Base-by-base conservation (phyloP, 768 basidiomycete genomes). In the Pisolithus sp. region DNA sequence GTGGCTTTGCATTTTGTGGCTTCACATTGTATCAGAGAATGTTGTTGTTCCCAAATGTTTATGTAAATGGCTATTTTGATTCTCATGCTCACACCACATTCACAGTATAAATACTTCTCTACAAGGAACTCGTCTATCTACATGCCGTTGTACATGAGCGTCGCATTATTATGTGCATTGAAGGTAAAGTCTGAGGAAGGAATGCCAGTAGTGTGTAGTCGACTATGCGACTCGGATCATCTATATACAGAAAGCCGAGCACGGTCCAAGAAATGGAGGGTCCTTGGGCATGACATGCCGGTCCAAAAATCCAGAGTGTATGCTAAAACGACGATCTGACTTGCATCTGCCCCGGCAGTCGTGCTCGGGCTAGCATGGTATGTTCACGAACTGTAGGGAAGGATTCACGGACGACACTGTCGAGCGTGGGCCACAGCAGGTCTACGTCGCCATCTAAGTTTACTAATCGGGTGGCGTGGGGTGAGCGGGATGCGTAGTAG, bases 401-500 rank as follows among this genome's bases (percentile, higher is more conserved):
- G 2, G 76, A 66, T 24, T 69, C 63, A 44, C 71, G 73, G 7
- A 92, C 68, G 31, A 82, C 68, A 43, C 63, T 65, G 49, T 90
- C 88, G n/a, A 94, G 72, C 51, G 80, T 65, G 1, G 87, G 89
- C 89, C 89, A 91, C 50, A 93, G 84, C 61, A 86, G 81, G 57
- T 93, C 86, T 9, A 86, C 86, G 23, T 75, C 71, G 2, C 90
- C 89, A 17, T 71, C 71, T 38, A 94, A 67, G 12, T 82, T 81
- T 46, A 76, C 70, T 23, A 83, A 64, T 46, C 72, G 73, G 28
- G 76, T 74, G 7, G 76, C 71, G 9, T 74, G 61, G 5, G 46
- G 46, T 15, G 76, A 69, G 10, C 70, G 58, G 7, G 66, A 66
- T 30, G 73, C 57, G 64, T 84, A 94, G 65, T 90, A 86, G n/a